These are phyloP conservation scores for Paramecium pentaurelia DNA, from an alignment of 73 alveolate species.

Conservation along the genomic window DNA sequence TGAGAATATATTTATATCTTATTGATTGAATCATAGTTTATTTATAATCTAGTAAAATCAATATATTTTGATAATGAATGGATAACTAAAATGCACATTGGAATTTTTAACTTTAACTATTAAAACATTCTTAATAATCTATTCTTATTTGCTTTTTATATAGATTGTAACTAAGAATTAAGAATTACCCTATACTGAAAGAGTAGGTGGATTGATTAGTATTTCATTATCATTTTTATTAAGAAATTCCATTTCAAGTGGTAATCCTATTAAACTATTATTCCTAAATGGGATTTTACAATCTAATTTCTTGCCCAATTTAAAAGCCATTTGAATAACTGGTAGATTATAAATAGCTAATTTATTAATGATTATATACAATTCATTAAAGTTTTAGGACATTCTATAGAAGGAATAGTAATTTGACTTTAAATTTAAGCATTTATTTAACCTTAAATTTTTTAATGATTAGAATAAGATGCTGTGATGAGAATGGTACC, in stretches of 20 bases:
- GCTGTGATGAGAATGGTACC: slow-evolving; percentile 51
- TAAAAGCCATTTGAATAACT: slow-evolving; percentile 50
- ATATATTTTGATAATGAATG: slow-evolving; percentile 13
- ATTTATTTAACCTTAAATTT: neutral
- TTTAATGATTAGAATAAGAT: neutral
- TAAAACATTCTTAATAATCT: slow-evolving; percentile 6
- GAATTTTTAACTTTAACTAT: slow-evolving; percentile 24
- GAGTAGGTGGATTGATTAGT: neutral
- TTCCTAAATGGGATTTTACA: slow-evolving; percentile 56
- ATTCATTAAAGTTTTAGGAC: slow-evolving; percentile 41
- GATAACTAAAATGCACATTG: slow-evolving; percentile 33
- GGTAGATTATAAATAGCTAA: slow-evolving; percentile 25
- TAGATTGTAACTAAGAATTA: slow-evolving; percentile 23
- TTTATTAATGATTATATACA: neutral
- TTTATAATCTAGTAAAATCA: neutral
- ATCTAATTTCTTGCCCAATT: slow-evolving; percentile 51
- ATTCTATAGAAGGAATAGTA: slow-evolving; percentile 15
- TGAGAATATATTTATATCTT: neutral
- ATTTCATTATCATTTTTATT: neutral
- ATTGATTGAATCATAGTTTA: neutral
- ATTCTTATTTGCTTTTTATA: slow-evolving; percentile 7
- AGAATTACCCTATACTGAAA: neutral
- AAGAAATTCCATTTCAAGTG: neutral
- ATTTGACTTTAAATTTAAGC: slow-evolving; percentile 4
- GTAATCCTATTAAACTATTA: neutral